phyloP scores from a whole-genome alignment of 352 stramenopile genomes.

The Globisporangium yorkense region DNA sequence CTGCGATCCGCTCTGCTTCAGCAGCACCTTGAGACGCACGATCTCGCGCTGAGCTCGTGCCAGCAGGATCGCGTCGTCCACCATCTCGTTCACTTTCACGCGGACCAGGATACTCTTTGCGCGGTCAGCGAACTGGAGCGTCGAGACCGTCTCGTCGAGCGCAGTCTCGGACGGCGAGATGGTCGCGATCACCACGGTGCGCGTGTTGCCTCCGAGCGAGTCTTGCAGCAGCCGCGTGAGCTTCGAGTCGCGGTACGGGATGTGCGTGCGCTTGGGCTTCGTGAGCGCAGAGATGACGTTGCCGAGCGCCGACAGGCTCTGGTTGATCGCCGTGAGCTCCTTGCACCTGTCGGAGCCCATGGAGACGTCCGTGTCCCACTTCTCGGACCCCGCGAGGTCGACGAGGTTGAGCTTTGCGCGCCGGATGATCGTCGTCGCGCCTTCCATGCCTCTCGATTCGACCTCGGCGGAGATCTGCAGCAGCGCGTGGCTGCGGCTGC shows the following conservation, averaged over 20 bases:
- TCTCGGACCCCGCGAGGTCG: slow-evolving; percentile 90
- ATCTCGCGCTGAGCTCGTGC: slow-evolving; percentile 73
- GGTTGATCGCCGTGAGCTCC: slow-evolving; percentile 91
- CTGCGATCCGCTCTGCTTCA: slow-evolving; percentile 38
- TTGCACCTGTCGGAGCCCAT: slow-evolving; percentile 68
- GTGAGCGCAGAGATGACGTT: slow-evolving; percentile 86
- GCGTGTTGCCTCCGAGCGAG: slow-evolving; percentile 81
- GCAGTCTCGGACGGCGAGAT: slow-evolving; percentile 71
- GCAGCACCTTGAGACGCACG: slow-evolving; percentile 41
- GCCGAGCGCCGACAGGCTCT: slow-evolving; percentile 86
- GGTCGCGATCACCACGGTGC: slow-evolving; percentile 88
- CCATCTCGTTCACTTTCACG: slow-evolving; percentile 76
- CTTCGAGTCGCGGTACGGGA: slow-evolving; percentile 97
- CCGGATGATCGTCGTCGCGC: slow-evolving; percentile 66
- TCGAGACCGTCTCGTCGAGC: slow-evolving; percentile 89
- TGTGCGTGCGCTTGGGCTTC: slow-evolving; percentile 64
- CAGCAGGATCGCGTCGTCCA: slow-evolving; percentile 74
- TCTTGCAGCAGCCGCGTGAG: slow-evolving; percentile 92
- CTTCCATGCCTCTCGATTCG: slow-evolving; percentile 60
- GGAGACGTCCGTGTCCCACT: slow-evolving; percentile 76
- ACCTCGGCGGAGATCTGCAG: slow-evolving; percentile 81
- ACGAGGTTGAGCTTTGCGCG: slow-evolving; percentile 88
- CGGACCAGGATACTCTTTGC: slow-evolving; percentile 73
- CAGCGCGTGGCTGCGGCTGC: slow-evolving; percentile 82
- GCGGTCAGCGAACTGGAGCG: slow-evolving; percentile 85